These are phyloP conservation scores for Maudiozyma bulderi DNA, from an alignment of 805 yeast species.

Conservation along the genomic window DNA sequence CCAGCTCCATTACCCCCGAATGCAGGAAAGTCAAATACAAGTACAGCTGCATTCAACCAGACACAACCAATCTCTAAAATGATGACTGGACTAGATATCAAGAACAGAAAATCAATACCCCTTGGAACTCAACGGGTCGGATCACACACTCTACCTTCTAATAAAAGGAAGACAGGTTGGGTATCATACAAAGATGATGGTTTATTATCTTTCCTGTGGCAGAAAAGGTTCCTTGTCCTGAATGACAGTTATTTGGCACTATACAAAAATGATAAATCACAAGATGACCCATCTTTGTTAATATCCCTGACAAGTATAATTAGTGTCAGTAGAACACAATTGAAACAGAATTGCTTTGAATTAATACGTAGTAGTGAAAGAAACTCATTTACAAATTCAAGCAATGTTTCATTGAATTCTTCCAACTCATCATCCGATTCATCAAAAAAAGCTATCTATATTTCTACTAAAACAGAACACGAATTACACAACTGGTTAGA, in stretches of 20 bases:
- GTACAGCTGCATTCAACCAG: conserved; percentile 25
- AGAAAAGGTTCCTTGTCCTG: conserved; percentile 71
- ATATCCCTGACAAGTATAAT: conserved; percentile 51
- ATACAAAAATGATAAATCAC: conserved; percentile 51
- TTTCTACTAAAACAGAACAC: conserved; percentile 66
- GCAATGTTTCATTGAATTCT: background rate
- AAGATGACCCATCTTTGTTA: conserved; percentile 39
- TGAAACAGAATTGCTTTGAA: conserved; percentile 76
- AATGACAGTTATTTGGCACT: conserved; percentile 67
- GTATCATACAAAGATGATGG: conserved; percentile 91
- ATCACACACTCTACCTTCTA: background rate
- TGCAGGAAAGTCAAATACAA: conserved; percentile 5
- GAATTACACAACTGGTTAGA: conserved; percentile 89
- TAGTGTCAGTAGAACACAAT: conserved; percentile 56
- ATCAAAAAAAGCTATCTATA: conserved; percentile 51
- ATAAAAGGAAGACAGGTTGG: conserved; percentile 51
- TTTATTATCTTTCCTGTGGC: conserved; percentile 82
- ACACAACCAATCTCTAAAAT: conserved; percentile 29
- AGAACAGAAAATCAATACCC: conserved; percentile 25
- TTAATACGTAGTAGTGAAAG: conserved; percentile 42
- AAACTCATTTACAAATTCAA: conserved; percentile 10
- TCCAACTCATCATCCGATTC: conserved; percentile 11
- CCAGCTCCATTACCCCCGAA: conserved; percentile 48
- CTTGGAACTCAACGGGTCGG: background rate
- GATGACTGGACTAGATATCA: conserved; percentile 25